Conservation (phyloP, 73 alveolate species). For the Paramecium pentaurelia region DNA sequence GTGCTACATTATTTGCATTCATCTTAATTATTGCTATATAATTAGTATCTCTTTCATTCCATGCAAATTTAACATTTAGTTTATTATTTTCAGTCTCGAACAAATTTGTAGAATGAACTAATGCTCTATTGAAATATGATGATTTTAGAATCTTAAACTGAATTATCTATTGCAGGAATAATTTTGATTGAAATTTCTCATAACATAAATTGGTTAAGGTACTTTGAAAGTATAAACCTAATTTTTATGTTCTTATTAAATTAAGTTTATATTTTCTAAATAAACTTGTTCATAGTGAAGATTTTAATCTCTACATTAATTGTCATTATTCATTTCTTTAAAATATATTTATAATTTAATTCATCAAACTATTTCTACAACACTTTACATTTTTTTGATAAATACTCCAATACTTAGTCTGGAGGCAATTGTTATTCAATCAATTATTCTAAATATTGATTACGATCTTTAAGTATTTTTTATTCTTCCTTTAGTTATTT, state of each 20-base stretch:
- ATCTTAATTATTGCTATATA: constrained; percentile 93
- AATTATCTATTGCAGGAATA: constrained; percentile 70
- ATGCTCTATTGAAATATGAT: constrained; percentile 57
- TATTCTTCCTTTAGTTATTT: neutral
- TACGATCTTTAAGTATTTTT: neutral
- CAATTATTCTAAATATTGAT: neutral
- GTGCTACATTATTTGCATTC: constrained; percentile 81
- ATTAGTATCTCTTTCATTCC: constrained; percentile 88
- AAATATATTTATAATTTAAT: constrained; percentile 5
- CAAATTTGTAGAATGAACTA: constrained; percentile 96
- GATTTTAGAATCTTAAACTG: constrained; percentile 71
- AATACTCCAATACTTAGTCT: neutral
- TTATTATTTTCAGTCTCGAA: constrained; percentile 85
- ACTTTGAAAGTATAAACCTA: constrained; percentile 28
- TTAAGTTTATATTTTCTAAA: neutral
- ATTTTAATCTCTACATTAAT: neutral
- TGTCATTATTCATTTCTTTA: neutral
- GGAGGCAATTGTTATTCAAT: neutral
- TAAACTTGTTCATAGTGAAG: neutral
- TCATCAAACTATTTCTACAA: constrained; percentile 6
- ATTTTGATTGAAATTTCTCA: constrained; percentile 49
- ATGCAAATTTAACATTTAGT: constrained; percentile 90
- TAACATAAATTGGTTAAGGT: constrained; percentile 56
- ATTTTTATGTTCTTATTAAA: neutral
- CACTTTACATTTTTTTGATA: neutral